These are phyloP conservation scores for Sanghuangporus baumii DNA, from an alignment of 1,284 basidiomycete genomes.

Conservation along the genomic window DNA sequence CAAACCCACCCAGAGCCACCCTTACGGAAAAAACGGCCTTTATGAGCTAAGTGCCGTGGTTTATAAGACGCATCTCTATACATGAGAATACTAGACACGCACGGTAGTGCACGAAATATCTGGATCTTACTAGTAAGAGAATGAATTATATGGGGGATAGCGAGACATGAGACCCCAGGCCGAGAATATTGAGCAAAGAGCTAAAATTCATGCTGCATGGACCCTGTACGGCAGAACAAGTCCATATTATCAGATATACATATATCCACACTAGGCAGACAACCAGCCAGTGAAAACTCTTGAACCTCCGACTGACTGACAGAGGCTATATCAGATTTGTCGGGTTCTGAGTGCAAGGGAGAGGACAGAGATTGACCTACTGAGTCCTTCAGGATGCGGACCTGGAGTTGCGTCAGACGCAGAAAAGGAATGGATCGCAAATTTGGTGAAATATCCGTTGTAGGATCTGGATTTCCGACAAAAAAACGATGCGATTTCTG, in stretches of 20 bases:
- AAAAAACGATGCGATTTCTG: neutral
- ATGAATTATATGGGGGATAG: no score
- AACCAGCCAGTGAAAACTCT: neutral
- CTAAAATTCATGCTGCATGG: neutral
- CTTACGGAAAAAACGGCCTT: no score
- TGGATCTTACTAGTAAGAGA: no score
- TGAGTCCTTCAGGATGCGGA: neutral
- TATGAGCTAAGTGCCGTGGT: no score
- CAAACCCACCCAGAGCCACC: no score
- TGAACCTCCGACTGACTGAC: neutral
- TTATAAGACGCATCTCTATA: no score
- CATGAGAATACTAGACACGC: no score
- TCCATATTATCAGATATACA: neutral
- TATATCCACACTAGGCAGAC: neutral
- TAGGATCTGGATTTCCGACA: neutral
- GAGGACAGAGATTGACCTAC: neutral
- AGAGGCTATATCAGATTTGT: neutral
- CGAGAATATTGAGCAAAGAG: neutral
- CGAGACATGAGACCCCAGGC: no score
- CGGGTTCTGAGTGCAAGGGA: neutral
- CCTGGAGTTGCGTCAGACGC: neutral
- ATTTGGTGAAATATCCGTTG: neutral
- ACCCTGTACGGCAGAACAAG: neutral
- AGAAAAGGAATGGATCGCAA: neutral
- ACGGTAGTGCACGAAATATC: no score